Percentiles rank a stretch among this genome's conserved stretches.
Conservation (phyloP, 1,284 basidiomycete genomes). For the Ustilago vetiveriae region DNA sequence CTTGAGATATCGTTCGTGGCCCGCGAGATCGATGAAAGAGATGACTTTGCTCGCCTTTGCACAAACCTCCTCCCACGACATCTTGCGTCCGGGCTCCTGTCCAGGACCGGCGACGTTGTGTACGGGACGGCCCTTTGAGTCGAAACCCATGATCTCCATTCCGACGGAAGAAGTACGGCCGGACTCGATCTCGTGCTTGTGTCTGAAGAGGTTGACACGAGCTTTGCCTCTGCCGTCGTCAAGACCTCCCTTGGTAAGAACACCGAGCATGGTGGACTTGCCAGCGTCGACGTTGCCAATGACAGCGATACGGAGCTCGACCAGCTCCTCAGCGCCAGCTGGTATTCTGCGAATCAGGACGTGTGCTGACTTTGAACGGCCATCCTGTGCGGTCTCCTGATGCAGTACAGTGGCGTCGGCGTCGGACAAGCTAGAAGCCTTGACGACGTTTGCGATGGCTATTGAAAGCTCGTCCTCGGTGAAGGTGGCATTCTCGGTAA, state of each 20-base stretch:
- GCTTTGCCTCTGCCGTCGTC: slow-evolving; percentile 95
- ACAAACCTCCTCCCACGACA: slow-evolving; percentile 92
- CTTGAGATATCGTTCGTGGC: slow-evolving; percentile 71
- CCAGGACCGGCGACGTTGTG: slow-evolving; percentile 38
- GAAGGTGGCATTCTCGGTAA: no score
- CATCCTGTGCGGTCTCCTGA: slow-evolving; percentile 21
- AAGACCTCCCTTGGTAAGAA: slow-evolving; percentile 77
- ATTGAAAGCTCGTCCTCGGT: slow-evolving; percentile 41
- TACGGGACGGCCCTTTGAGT: slow-evolving; percentile 53
- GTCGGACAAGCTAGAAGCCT: slow-evolving; percentile 43
- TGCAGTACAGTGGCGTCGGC: slow-evolving; percentile 45
- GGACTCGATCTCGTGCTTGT: slow-evolving; percentile 97
- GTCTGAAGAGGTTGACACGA: slow-evolving; percentile 89
- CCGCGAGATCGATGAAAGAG: slow-evolving; percentile 77
- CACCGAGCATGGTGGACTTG: slow-evolving; percentile 91
- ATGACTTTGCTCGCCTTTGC: slow-evolving; percentile 88
- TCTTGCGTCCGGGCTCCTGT: slow-evolving; percentile 48
- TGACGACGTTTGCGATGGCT: slow-evolving; percentile 40
- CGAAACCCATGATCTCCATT: slow-evolving; percentile 78
- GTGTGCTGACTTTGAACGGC: slow-evolving; percentile 28
- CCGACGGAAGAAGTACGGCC: slow-evolving; percentile 94
- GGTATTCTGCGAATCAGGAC: slow-evolving; percentile 54
- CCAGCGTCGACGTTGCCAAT: slow-evolving; percentile 88
- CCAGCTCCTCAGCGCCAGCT: slow-evolving; percentile 65
- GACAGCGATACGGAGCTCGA: slow-evolving; percentile 90